Percentiles rank a stretch among this genome's conserved stretches.
Conservation (phyloP, 1,139 yeast genomes). For the Hansenula lynferdii region DNA sequence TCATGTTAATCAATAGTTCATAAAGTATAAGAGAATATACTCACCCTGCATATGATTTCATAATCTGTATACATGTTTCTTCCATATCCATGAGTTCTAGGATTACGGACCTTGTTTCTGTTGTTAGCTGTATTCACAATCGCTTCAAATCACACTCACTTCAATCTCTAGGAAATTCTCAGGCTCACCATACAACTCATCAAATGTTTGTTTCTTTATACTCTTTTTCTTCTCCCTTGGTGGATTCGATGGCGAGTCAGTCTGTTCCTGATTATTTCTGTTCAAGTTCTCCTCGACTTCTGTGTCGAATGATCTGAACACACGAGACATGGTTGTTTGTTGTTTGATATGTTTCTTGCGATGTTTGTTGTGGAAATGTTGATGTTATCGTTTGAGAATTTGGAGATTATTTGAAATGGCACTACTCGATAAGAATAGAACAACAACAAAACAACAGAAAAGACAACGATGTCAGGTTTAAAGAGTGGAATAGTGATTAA, state of each 20-base stretch:
- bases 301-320: constrained; percentile 21
- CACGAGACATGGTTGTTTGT: background rate
- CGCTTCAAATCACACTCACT: too few species aligned
- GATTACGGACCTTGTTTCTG: constrained; percentile 35
- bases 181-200: constrained; percentile 88
- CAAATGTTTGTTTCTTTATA: constrained; percentile 51
- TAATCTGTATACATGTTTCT: constrained; percentile 81
- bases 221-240: constrained; percentile 23
- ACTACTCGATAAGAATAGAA: too few species aligned
- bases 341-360: background rate
- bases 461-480: too few species aligned
- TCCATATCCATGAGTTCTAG: constrained; percentile 74
- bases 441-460: too few species aligned
- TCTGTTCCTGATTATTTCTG: background rate
- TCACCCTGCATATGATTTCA: constrained; percentile 80
- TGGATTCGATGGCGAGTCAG: background rate
- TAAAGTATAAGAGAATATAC: too few species aligned
- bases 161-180: constrained; percentile 93
- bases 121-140: too few species aligned
- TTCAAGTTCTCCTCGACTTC: constrained; percentile 20
- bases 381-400: too few species aligned
- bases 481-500: too few species aligned
- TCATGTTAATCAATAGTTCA: too few species aligned
- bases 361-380: too few species aligned
- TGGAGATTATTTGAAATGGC: too few species aligned